phyloP scores from a whole-genome alignment of 2,329 filamentous ascomycete genomes.

The Penicillium hordei region DNA sequence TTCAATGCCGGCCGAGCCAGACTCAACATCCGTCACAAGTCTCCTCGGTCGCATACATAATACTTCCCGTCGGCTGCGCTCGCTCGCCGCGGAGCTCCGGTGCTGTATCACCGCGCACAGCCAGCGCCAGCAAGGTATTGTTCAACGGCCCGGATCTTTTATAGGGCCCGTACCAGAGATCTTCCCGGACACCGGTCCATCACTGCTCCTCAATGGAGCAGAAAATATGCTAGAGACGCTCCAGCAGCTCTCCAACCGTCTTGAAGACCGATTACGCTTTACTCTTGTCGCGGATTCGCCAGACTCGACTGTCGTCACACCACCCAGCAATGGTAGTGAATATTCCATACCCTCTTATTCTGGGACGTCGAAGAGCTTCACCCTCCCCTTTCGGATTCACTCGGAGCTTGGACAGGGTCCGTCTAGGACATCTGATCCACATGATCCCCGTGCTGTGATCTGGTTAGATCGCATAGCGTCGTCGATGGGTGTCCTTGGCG shows the following conservation, averaged over 20 bases:
- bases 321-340: constrained; percentile 13
- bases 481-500: constrained; percentile 35
- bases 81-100: constrained; percentile 16
- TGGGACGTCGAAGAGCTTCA: constrained; percentile 2
- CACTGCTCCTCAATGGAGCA: constrained; percentile 28
- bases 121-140: constrained; percentile 27
- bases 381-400: constrained; percentile 28
- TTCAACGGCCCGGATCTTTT: constrained; percentile 23
- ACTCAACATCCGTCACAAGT: background rate
- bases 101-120: constrained; percentile 23
- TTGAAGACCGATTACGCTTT: constrained; percentile 14
- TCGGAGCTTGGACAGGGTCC: constrained; percentile 30
- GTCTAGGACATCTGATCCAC: constrained; percentile 20
- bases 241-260: constrained; percentile 18
- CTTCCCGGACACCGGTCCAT: constrained; percentile 27
- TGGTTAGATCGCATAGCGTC: constrained; percentile 36
- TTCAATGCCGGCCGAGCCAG: background rate
- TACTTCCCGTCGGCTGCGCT: constrained; percentile 15
- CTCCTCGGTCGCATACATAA: constrained; percentile 20
- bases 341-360: constrained; percentile 7
- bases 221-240: constrained; percentile 26
- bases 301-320: constrained; percentile 8
- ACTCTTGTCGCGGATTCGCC: constrained; percentile 19
- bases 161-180: constrained; percentile 26
- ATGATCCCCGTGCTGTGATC: constrained; percentile 27